phyloP scores from a whole-genome alignment of 2,329 filamentous ascomycete genomes.

The Alternaria alternata region DNA sequence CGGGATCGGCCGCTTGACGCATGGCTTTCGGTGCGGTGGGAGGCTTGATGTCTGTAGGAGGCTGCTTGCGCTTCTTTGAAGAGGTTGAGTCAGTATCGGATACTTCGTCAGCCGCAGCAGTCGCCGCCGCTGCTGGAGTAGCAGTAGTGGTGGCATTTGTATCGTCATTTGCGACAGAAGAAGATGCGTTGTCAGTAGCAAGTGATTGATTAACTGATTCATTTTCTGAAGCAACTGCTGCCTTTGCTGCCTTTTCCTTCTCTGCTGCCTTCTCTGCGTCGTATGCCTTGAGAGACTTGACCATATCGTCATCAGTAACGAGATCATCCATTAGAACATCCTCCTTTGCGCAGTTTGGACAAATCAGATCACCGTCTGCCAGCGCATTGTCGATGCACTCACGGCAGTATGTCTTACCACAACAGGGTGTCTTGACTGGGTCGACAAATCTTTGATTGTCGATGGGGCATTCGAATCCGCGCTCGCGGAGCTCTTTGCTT shows the following conservation, averaged over 20 bases:
- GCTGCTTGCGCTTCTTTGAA: constrained; percentile 79
- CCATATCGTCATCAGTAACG: constrained; percentile 73
- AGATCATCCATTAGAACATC: constrained; percentile 94
- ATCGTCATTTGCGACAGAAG: constrained; percentile 35
- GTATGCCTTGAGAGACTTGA: constrained; percentile 80
- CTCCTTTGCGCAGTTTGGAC: constrained; percentile 88
- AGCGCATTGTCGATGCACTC: constrained; percentile 99
- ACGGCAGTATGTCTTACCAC: constrained; percentile 97
- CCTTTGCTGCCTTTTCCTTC: constrained; percentile 50
- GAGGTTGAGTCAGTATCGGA: constrained; percentile 45
- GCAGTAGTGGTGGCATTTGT: constrained; percentile 36
- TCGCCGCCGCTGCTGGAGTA: constrained; percentile 43
- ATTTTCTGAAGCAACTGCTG: constrained; percentile 33
- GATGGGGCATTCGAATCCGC: constrained; percentile 89
- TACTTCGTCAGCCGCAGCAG: constrained; percentile 45
- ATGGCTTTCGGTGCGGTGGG: constrained; percentile 57
- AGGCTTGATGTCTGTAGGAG: constrained; percentile 70
- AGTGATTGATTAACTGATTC: constrained; percentile 25
- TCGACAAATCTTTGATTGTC: constrained; percentile 99
- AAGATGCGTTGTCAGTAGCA: constrained; percentile 20
- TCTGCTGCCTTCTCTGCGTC: constrained; percentile 59
- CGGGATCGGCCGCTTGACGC: constrained; percentile 64
- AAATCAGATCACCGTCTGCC: constrained; percentile 97
- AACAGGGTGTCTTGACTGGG: constrained; percentile 99
- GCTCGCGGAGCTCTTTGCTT: constrained; percentile 87